Percentiles rank a stretch among this genome's conserved stretches.
Conservation (phyloP, 177 flowering plant genomes). For the Telopea speciosissima region DNA sequence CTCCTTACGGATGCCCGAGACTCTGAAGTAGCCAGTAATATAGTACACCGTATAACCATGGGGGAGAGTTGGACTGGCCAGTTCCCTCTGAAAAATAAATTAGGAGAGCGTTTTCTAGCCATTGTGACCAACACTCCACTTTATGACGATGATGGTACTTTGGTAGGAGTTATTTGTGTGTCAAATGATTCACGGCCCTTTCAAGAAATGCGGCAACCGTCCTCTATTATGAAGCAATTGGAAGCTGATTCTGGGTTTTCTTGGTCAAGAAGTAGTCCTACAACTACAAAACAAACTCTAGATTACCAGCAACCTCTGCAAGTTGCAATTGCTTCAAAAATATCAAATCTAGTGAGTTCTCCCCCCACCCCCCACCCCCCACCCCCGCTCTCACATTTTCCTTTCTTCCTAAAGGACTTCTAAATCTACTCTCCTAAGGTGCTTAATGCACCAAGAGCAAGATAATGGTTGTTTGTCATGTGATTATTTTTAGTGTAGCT, state of each 20-base stretch:
- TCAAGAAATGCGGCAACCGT: slow-evolving; percentile 32
- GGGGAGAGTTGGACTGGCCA: slow-evolving; percentile 94
- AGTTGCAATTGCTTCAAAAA: slow-evolving; percentile 79
- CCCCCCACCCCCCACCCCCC: too few relatives aligned
- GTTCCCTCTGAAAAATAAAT: slow-evolving; percentile 69
- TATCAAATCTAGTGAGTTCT: slow-evolving; percentile 74
- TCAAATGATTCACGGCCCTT: slow-evolving; percentile 68
- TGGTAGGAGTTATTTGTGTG: slow-evolving; percentile 83
- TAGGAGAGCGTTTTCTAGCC: slow-evolving; percentile 54
- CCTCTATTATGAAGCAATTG: slow-evolving; percentile 15
- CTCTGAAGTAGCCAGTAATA: slow-evolving; percentile 35
- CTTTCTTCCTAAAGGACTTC: not conserved
- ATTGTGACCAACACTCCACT: slow-evolving; percentile 75
- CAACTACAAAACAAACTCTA: slow-evolving; percentile 42
- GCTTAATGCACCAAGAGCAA: not conserved
- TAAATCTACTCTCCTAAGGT: not conserved
- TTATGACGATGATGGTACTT: slow-evolving; percentile 70
- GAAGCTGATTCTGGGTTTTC: slow-evolving; percentile 35
- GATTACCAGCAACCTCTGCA: slow-evolving; percentile 85
- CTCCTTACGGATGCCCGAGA: slow-evolving; percentile 58
- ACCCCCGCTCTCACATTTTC: not conserved
- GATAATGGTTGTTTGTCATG: slow-evolving; percentile 4
- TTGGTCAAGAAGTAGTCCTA: slow-evolving; percentile 33
- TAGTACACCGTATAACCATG: slow-evolving; percentile 38
- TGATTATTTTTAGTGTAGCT: slow-evolving; percentile 11